Conservation (phyloP, 352 stramenopile genomes). For the Globisporangium cylindrosporum region DNA sequence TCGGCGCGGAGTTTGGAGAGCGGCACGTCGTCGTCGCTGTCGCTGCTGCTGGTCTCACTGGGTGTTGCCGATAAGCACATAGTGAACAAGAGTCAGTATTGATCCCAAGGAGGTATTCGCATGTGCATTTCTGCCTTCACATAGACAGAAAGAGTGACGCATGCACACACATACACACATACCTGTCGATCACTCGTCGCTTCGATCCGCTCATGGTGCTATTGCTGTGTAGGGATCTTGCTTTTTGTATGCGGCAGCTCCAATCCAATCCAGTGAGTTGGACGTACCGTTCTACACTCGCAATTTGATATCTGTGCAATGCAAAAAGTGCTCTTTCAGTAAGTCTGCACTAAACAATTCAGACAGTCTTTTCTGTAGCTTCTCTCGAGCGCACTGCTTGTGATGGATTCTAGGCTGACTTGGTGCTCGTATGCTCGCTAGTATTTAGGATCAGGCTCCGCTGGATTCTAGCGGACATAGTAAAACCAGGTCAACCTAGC, state of each 20-base stretch:
- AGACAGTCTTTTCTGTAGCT: too few relatives aligned
- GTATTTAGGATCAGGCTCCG: too few relatives aligned
- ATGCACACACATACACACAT: not conserved
- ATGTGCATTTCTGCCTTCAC: not conserved
- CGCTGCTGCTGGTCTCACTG: slow-evolving; percentile 43
- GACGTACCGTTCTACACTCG: not conserved
- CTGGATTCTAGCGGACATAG: too few relatives aligned
- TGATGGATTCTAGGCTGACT: too few relatives aligned
- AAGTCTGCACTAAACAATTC: too few relatives aligned
- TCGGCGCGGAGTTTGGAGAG: slow-evolving; percentile 57
- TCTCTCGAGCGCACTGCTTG: too few relatives aligned
- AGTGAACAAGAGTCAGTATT: not conserved
- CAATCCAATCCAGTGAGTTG: slow-evolving; percentile 1
- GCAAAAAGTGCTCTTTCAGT: too few relatives aligned
- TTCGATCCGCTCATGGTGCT: slow-evolving; percentile 16
- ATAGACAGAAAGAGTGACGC: not conserved
- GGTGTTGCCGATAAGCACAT: not conserved
- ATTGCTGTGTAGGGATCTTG: not conserved
- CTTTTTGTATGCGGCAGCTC: not conserved
- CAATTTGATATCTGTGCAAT: too few relatives aligned
- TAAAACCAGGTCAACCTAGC: too few relatives aligned
- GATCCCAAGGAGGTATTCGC: not conserved
- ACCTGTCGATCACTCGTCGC: slow-evolving; percentile 47
- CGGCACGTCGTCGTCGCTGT: slow-evolving; percentile 80
- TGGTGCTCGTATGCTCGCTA: too few relatives aligned